Base-by-base conservation (phyloP, 2,329 filamentous ascomycete genomes). In the Pyrenophora tritici-repentis region DNA sequence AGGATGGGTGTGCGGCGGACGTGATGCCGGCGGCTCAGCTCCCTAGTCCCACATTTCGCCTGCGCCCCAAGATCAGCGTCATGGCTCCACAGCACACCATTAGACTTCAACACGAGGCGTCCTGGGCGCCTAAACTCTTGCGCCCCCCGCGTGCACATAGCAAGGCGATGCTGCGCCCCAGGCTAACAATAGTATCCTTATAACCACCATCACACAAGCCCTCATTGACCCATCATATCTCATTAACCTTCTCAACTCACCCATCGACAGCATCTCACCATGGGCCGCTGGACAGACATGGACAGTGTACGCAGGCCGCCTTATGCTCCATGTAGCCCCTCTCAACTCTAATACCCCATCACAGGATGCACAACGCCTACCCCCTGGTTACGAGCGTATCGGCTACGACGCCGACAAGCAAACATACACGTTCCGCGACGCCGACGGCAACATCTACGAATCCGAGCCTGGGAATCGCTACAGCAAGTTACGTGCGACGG, bases 381-480 rank as follows among this genome's bases (percentile, higher is more conserved):
- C 82, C 2, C 73, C 79, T 34, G 82, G 81, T 67, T 82, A 84
- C 77, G 65, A 72, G 35, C 77, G 82, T 49, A 73, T 82, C 22
- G 81, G 80, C 57, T 84, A 85, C 71, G 82, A 84, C 54, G 79
- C 81, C 47, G 81, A 83, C 65, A 78, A 74, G 1, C 76, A 82
- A 59, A 70, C 74, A 44, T 83, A 83, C 69, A 81, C 78, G 16
- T 84, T 79, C 67, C 75, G 74, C 47, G 80, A 82, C 47, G 38
- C 58, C 18, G 73, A 79, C 38, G 82, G 81, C 38, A 76, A 70
- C 48, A 70, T 73, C 58, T 84, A 79, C 75, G 77, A 82, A 60
- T 77, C 80, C 31, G 75, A 76, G 1, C 76, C 80, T 0, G 82
- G 82, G 13, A 74, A 70, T 39, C 71, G 75, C 38, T 83, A 82